Conservation (phyloP, 2,329 filamentous ascomycete genomes). For the Calonectria pseudoturangicola region DNA sequence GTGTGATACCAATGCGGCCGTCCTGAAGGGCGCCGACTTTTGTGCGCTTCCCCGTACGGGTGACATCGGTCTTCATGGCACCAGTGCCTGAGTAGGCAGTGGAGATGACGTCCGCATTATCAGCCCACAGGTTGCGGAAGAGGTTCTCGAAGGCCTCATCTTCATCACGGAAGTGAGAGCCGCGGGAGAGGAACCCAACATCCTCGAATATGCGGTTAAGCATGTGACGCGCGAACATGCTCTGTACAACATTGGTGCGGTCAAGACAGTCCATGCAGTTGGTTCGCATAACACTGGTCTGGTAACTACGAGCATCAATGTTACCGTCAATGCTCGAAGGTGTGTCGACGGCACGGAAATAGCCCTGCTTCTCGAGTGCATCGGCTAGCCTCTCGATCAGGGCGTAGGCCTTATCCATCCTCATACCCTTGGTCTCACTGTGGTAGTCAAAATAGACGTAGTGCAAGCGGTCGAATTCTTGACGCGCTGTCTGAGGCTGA, state of each 20-base stretch:
- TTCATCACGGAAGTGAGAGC: conserved; percentile 84
- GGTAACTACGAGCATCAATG: conserved; percentile 86
- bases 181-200: conserved; percentile 84
- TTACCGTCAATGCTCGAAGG: conserved; percentile 81
- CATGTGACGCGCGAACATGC: conserved; percentile 93
- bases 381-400: conserved; percentile 88
- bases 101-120: conserved; percentile 97
- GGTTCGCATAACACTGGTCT: conserved; percentile 94
- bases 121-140: conserved; percentile 98
- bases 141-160: conserved; percentile 89
- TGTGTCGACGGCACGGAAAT: conserved; percentile 94
- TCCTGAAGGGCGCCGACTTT: conserved; percentile 90
- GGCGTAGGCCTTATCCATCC: conserved; percentile 93
- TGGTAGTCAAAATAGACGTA: conserved; percentile 99
- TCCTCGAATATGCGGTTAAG: conserved; percentile 93
- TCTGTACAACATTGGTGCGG: conserved; percentile 97
- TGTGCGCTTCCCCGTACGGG: conserved; percentile 92
- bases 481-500: conserved; percentile 75
- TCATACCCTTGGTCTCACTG: conserved; percentile 95
- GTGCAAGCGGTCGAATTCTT: conserved; percentile 88
- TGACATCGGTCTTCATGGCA: conserved; percentile 98
- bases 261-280: conserved; percentile 99
- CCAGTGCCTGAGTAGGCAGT: conserved; percentile 96
- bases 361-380: conserved; percentile 85
- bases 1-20: conserved; percentile 88